phyloP scores from a whole-genome alignment of 305 asterid genomes.

The Fraxinus dipetala region DNA sequence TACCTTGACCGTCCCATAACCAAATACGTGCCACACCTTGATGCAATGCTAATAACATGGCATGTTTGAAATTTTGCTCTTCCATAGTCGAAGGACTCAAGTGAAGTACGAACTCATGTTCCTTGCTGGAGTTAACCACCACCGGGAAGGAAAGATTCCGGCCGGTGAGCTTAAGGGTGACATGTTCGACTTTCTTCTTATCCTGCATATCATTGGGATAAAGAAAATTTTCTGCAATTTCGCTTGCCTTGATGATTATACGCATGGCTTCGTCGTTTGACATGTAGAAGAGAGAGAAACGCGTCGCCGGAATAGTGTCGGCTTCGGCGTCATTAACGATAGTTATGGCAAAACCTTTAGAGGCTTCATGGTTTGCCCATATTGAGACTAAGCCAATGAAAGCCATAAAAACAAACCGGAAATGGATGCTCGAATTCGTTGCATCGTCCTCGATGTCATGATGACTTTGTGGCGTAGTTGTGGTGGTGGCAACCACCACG shows the following conservation, averaged over 20 bases:
- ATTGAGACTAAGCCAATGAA: constrained; percentile 42
- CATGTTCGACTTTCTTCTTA: constrained; percentile 39
- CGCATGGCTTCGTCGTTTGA: constrained; percentile 59
- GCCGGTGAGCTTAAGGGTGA: constrained; percentile 30
- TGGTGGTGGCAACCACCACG: not conserved
- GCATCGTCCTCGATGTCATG: constrained; percentile 8
- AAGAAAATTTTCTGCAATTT: constrained; percentile 39
- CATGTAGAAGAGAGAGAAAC: constrained; percentile 55
- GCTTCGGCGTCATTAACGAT: constrained; percentile 37
- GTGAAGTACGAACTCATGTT: constrained; percentile 31
- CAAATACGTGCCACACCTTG: constrained; percentile 50
- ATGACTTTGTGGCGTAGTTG: constrained; percentile 1
- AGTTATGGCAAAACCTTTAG: constrained; percentile 55
- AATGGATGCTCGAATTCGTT: constrained; percentile 29
- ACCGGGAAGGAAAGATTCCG: constrained; percentile 28
- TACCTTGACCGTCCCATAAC: constrained; percentile 52
- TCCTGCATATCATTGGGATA: constrained; percentile 19
- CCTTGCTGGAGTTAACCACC: constrained; percentile 20
- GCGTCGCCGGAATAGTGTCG: constrained; percentile 29
- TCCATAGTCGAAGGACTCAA: constrained; percentile 43
- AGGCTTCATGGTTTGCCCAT: constrained; percentile 70
- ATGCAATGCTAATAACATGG: constrained; percentile 32
- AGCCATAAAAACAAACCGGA: constrained; percentile 40
- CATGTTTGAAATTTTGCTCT: constrained; percentile 26
- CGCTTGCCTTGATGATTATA: constrained; percentile 40